Evolutionary conservation across 257 asterid genomes (phyloP), one percentile per base, ranked within the genome.

Genomic region (Gentiana dahurica): DNA sequence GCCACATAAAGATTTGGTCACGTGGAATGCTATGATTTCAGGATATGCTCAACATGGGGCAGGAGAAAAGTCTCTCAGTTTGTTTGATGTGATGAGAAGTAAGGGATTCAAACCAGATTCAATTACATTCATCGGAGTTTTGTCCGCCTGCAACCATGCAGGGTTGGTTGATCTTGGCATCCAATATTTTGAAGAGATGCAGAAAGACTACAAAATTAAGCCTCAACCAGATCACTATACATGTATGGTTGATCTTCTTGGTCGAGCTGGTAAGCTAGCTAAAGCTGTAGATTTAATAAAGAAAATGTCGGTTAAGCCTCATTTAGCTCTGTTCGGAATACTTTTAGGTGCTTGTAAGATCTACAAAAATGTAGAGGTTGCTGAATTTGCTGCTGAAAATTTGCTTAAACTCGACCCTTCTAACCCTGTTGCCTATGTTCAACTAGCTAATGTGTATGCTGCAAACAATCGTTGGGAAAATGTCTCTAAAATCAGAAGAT

Each of bases 11-110:
- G 96, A 85, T 37, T 68, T 72, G 53, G 90, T 85, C 60, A 77
- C 88, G 54, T 87, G 95, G 95, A 87, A 87, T 39, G 84, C 94
- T 6, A 88, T 88, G 95, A 85, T 85, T 59, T 88, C 95, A n/a
- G 95, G 96, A 35, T 82, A 65, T 71, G 96, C 96, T 15, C 95
- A 88, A 54, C 90, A 88, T 2, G 95, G 96, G 38, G 63, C 63
- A 34, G 78, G 94, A 34, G 60, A 70, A 32, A 73, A 71, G 61
- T 86, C 95, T 32, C 86, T 88, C 12, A 0, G 10, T 57, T 63
- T 88, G 75, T 88, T 85, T 57, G 54, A 65, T 37, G 79, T 73
- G 80, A 88, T 87, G 94, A 75, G 64, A 65, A 52, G 65, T 5
- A 65, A 63, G 43, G 83, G 84, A 51, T 72, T 53, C 34, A 67